Evolutionary conservation across 2,329 filamentous ascomycete genomes (phyloP), one percentile per base, ranked within the genome.

Genomic region (Penicillium sclerotiorum): DNA sequence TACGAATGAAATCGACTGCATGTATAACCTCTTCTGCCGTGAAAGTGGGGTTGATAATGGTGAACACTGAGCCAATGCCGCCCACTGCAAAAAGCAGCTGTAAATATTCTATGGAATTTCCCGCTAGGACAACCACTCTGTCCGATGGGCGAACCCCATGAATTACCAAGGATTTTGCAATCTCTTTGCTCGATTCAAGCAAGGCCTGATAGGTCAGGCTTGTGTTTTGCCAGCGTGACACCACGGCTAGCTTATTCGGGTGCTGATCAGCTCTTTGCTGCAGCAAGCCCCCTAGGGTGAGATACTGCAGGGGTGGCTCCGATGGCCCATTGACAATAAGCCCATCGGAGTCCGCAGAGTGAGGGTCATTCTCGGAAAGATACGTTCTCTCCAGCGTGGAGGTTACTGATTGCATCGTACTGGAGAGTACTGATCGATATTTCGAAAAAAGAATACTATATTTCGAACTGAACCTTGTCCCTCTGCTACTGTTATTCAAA

Each of bases 41-140:
- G 65, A 89, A 89, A 0, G 86, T 89, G 69, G 88, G 89, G 72
- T 90, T 89, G 40, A 89, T 87, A 33, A 33, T 40, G 89, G 85
- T 44, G 15, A 89, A 75, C 20, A 85, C 81, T 41, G 77, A 81
- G 13, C 83, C 83, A 35, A 86, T 32, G 47, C 80, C 76, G 44
- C 82, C 80, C 18, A 80, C 83, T 7, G 84, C 85, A 53, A 88
- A 87, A 73, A 88, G 86, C 12, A 88, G 78, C 13, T 84, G 77
- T n/a, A 85, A 53, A 50, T 68, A 77, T 53, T 76, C 71, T 40
- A 75, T 70, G 53, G 74, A 74, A 47, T 79, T 77, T 5, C 76
- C 69, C 63, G 85, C 84, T 80, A 89, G 86, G 59, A 89, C 84
- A 27, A 80, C 85, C 21, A 89, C 78, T 20, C 85, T 76, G 64